A percentile compares a stretch with the other conserved stretches of the same genome.
Evolutionary conservation across 495 filamentous ascomycete genomes (phyloP).

Genomic region (Penicillium coffeae): DNA sequence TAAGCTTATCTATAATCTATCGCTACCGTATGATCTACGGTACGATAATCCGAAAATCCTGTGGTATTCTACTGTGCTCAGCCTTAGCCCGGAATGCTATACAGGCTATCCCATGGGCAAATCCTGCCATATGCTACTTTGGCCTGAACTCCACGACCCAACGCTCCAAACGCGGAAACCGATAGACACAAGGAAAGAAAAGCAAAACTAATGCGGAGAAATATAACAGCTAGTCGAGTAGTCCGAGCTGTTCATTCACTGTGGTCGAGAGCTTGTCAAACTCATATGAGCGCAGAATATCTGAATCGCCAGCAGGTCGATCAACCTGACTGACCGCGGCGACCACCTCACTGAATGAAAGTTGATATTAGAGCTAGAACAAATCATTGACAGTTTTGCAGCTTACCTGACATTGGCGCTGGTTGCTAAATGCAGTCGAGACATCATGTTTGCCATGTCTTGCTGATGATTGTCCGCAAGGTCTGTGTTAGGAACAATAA

Average conservation of each 20-base stretch:
- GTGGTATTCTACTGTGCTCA: too few species aligned
- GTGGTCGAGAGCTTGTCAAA: background rate
- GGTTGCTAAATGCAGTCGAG: slow-evolving; percentile 63
- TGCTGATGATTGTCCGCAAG: slow-evolving; percentile 90
- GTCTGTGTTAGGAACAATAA: slow-evolving; percentile 80
- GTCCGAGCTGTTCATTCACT: background rate
- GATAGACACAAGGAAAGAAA: too few species aligned
- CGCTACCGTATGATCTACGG: too few species aligned
- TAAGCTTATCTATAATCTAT: too few species aligned
- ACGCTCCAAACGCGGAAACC: too few species aligned
- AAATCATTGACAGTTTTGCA: too few species aligned
- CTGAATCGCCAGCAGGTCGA: background rate
- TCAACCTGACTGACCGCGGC: background rate
- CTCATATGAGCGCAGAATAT: background rate
- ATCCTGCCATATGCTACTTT: too few species aligned
- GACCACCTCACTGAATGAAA: background rate
- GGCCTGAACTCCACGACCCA: too few species aligned
- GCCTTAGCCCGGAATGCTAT: too few species aligned
- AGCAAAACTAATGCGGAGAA: too few species aligned
- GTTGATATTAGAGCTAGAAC: background rate
- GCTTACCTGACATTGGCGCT: slow-evolving; percentile 62
- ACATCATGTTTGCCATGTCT: slow-evolving; percentile 74
- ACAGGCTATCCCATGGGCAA: too few species aligned
- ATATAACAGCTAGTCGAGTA: slow-evolving; percentile 3
- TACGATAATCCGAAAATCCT: too few species aligned